Base-by-base conservation (phyloP, 306 rosid genomes). In the Cucumis hystrix region DNA sequence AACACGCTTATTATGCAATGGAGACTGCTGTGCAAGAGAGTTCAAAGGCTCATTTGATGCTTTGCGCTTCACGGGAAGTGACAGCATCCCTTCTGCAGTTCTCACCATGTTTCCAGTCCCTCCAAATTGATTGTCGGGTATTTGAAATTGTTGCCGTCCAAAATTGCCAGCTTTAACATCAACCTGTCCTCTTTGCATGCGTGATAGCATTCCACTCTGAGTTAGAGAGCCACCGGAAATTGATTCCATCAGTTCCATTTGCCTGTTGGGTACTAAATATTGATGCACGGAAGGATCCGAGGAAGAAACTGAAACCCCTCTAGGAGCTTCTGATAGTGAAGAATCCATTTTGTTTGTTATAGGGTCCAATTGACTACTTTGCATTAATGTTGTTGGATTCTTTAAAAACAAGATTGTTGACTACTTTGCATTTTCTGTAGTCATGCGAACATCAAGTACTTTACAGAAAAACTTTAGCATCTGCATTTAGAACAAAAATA, bases 31-130 rank as follows among this genome's bases (percentile, higher is more conserved):
- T 4, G 25, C 49, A 33, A 64, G 52, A 23, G 79, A 80, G 70
- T 85, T 58, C 66, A 78, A 59, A 2, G 84, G 43, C 16, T 90
- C 99, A 61, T 40, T 12, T 0, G 86, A 77, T 10, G 87, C 88
- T 89, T 92, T 95, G 57, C 97, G 87, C 92, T 95, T 95, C 71
- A 81, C 84, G 9, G 89, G 69, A 21, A 84, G 78, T 11, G 85
- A 83, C 51, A 79, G 68, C 64, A 87, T 86, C 74, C 83, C 86
- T 30, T 83, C 90, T 58, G 72, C 30, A 71, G 77, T 65, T 67
- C 75, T 80, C 28, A 47, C 23, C 86, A 65, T 30, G 20, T 47
- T 69, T 74, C 85, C 91, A 81, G 82, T 71, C 73, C 83, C 83
- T 81, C 87, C 80, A 28, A 83, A 52, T 75, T 81, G 92, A 77